Base-by-base conservation (phyloP, 169 alveolate species). In the Eimeria sp. region DNA sequence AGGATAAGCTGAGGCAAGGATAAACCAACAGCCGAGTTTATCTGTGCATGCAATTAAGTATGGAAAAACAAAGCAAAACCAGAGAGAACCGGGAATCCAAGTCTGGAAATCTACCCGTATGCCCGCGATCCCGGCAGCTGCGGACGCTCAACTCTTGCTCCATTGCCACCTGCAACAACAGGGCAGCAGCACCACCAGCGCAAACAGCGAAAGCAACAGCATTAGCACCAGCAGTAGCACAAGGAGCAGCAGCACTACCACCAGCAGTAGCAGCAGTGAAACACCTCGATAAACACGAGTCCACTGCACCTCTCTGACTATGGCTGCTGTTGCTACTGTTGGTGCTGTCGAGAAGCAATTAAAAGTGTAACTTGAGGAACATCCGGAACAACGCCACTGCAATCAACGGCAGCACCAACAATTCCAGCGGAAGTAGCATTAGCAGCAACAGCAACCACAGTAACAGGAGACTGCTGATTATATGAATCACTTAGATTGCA, bases 151-250 rank as follows among this genome's bases (percentile, higher is more conserved):
- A 25, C 65, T 5, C 57, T 25, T 11, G 45, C 0, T 10, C 61
- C 65, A 18, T 14, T 78, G 7, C 65, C 67, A 9, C 67, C 88
- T 78, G 88, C 67, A 22, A n/a, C 61, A 47, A 61, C 54, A 45
- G 6, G 3, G 84, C 84, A 73, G 84, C 84, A 30, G 54, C 84
- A 73, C 49, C 43, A 72, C 22, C 82, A 72, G 82, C 45, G 40
- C 63, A 58, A 76, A 20, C 87, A 45, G 87, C 61, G n/a, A 54
- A 45, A 72, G 82, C 82, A 73, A 63, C 87, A 76, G 43, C 87
- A 45, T 58, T 40, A 47, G 67, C 84, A 73, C 40, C 84, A 75
- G 88, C 88, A 45, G 11, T 25, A 5, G 67, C 43, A 51, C 70
- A 25, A 54, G 20, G 70, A 25, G 47, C 16, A n/a, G 80, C 45